Evolutionary conservation across 768 basidiomycete genomes (phyloP), one percentile per base, ranked within the genome.

Genomic region (Lactarius akahatsu): DNA sequence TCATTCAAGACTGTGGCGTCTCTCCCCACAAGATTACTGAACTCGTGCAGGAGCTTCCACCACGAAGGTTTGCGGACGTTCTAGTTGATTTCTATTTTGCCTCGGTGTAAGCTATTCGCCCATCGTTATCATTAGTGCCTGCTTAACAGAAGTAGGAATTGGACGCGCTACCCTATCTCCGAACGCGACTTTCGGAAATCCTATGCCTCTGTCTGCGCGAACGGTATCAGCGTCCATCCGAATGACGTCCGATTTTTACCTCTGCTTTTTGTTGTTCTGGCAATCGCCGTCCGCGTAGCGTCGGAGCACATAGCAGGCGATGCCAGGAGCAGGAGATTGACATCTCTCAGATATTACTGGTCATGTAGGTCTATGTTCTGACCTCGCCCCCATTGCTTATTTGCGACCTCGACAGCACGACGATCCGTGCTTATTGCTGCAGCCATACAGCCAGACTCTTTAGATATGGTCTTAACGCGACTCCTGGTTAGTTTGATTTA

Each of bases 271-370:
- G 94, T 96, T 52, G 91, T 96, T 1, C 81, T 98, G 43, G 94
- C 95, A 15, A 92, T 94, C 57, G 84, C 94, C 18, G 91, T 89
- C 16, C 80, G 94, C 68, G 79, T 96, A 30, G 92, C 94, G 3
- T 94, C 95, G 4, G 93, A 94, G 71, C 81, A 85, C 64, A 86
- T 96, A 71, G 90, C 82, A 38, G 94, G 93, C 1, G 91, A 94
- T 75, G 85, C 89, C 64, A 84, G 87, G 56, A 86, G 80, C 54
- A 81, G 91, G 61, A 83, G 91, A 73, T 80, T 94, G 32, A 93
- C 90, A 9, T 94, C 93, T 43, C 78, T 94, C 59, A 85, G 94
- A 67, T 96, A 94, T 79, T 96, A 97, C 74, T 98, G 95, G 95
- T 92, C 90, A 62, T 96, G 94, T 96, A 74, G 77, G 94, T 83